Conservation (phyloP, 139 green algal species). For the Helicosporidium sp. region DNA sequence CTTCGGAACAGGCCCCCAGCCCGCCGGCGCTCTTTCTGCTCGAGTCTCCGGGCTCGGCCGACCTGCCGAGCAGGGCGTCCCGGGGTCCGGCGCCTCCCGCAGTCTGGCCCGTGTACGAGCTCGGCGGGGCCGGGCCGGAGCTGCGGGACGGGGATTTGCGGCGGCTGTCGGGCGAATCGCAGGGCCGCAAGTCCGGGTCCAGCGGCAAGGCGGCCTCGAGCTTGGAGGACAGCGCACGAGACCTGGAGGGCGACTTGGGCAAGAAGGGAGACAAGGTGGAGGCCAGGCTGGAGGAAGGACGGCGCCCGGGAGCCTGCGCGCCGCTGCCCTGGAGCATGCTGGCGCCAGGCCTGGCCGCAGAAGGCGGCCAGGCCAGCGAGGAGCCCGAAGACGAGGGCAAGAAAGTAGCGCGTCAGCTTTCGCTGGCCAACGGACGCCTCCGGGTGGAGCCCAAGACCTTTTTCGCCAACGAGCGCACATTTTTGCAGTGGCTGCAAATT, state of each 20-base stretch:
- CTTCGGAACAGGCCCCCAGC: neutral
- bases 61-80: neutral
- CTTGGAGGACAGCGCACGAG: conserved; percentile 1
- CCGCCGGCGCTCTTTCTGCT: too few relatives aligned
- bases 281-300: too few relatives aligned
- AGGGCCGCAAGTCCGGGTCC: neutral
- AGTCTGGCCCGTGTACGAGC: neutral
- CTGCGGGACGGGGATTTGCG: neutral
- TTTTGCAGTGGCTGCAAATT: conserved; percentile 70
- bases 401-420: neutral
- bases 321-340: too few relatives aligned
- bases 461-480: conserved; percentile 76
- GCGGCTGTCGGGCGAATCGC: neutral
- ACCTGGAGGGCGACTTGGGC: conserved; percentile 1
- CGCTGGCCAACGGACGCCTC: too few relatives aligned
- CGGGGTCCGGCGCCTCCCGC: too few relatives aligned
- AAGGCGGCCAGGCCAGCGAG: too few relatives aligned
- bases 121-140: neutral
- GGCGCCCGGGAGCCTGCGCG: too few relatives aligned
- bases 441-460: conserved; percentile 77
- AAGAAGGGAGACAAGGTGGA: too few relatives aligned
- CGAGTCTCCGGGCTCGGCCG: too few relatives aligned
- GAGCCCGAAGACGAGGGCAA: conserved; percentile 1
- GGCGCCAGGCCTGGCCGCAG: too few relatives aligned
- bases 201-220: neutral